A percentile compares a stretch with the other conserved stretches of the same genome.
These are phyloP conservation scores for Rhododendron mucronatum DNA, from an alignment of 148 eudicot species.

Conservation along the genomic window DNA sequence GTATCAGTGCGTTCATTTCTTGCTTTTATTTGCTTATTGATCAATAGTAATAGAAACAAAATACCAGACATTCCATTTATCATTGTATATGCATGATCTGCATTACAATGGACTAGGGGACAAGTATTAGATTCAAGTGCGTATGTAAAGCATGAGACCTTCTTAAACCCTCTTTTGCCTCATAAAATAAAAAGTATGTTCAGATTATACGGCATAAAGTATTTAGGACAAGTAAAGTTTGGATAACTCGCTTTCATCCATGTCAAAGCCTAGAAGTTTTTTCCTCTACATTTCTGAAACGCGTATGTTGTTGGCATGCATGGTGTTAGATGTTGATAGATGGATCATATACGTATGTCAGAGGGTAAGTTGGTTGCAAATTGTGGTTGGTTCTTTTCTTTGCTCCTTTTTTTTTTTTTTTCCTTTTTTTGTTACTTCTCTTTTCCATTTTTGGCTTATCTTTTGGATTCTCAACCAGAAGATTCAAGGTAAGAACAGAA, in stretches of 20 bases:
- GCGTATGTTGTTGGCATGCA: not conserved
- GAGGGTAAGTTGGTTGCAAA: not conserved
- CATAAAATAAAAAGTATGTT: not conserved
- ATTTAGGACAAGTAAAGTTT: not conserved
- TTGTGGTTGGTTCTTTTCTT: not conserved
- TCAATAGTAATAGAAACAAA: not conserved
- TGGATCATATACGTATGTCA: not conserved
- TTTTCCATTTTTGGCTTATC: not conserved
- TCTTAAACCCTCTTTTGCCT: not conserved
- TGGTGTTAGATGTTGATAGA: not conserved
- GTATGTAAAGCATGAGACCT: not conserved
- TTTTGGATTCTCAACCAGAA: not conserved
- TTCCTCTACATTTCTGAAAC: not conserved
- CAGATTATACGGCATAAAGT: not conserved
- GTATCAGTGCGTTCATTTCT: not conserved
- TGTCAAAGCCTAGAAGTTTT: not conserved
- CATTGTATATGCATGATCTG: not conserved
- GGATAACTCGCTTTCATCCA: not conserved
- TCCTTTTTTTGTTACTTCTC: not conserved
- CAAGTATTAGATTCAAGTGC: not conserved
- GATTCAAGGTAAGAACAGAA: not conserved
- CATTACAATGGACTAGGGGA: not conserved
- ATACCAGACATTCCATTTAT: not conserved
- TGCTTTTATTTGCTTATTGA: not conserved
- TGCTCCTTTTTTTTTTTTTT: not conserved